Evolutionary conservation across 2,329 filamentous ascomycete species (phyloP).

Genomic region (Stemphylium lycopersici): DNA sequence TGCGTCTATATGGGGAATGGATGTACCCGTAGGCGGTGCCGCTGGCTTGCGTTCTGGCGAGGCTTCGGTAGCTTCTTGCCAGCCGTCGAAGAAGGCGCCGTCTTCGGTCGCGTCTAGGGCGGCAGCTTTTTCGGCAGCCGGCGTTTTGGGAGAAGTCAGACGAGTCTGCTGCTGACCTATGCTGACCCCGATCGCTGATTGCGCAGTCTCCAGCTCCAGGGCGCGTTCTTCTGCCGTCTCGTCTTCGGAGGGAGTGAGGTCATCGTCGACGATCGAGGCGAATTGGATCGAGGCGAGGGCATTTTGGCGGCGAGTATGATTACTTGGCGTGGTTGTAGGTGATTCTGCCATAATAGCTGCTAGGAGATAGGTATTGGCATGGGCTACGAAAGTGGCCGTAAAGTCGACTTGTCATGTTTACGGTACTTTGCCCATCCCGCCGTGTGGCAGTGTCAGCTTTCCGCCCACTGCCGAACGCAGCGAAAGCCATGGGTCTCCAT

Average conservation of each 20-base stretch:
- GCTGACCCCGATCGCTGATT: conserved; percentile 62
- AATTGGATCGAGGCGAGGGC: conserved; percentile 52
- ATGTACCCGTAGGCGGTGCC: not conserved
- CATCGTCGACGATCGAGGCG: conserved; percentile 48
- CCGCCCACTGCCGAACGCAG: conserved; percentile 30
- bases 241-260: conserved; percentile 55
- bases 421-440: conserved; percentile 22
- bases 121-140: conserved; percentile 64
- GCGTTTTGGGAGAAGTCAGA: conserved; percentile 62
- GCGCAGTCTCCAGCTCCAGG: conserved; percentile 48
- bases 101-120: conserved; percentile 56
- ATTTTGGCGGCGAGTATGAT: conserved; percentile 33
- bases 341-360: conserved; percentile 31
- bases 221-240: conserved; percentile 40
- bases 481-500: conserved; percentile 14
- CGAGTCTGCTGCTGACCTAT: conserved; percentile 64
- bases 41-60: not conserved
- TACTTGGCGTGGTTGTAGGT: conserved; percentile 4
- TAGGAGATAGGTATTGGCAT: conserved; percentile 3
- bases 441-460: conserved; percentile 36
- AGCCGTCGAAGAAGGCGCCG: conserved; percentile 56
- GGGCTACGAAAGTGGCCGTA: conserved; percentile 10
- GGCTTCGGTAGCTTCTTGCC: conserved; percentile 32
- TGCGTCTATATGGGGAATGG: not conserved
- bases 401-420: conserved; percentile 21